A percentile compares a stretch with the other conserved stretches of the same genome.
Evolutionary conservation across 805 yeast species (phyloP).

Genomic region (Candida anglica): DNA sequence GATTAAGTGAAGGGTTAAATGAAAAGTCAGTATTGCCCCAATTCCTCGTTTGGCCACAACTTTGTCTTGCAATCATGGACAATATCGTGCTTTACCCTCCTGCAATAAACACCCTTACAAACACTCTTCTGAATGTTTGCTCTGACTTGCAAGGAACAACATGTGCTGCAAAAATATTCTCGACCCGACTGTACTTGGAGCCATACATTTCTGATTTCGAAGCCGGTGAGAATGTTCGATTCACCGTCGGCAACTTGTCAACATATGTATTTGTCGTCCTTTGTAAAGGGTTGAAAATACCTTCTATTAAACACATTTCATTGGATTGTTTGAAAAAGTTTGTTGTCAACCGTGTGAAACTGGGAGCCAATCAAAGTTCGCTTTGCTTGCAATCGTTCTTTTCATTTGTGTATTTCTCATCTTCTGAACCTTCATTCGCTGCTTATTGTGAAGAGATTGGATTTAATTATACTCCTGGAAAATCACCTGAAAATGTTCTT

Average conservation of each 20-base stretch:
- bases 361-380: constrained; percentile 13
- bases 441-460: constrained; percentile 18
- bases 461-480: constrained; percentile 8
- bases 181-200: constrained; percentile 36
- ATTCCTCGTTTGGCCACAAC: constrained; percentile 46
- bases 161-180: constrained; percentile 22
- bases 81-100: constrained; percentile 29
- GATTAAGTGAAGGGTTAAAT: constrained; percentile 47
- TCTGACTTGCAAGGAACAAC: too few relatives aligned
- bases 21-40: constrained; percentile 42
- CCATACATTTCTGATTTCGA: constrained; percentile 43
- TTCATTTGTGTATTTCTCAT: constrained; percentile 28
- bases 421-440: constrained; percentile 20
- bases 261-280: constrained; percentile 44
- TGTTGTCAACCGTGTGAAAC: constrained; percentile 40
- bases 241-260: constrained; percentile 48
- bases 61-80: constrained; percentile 27
- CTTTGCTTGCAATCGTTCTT: constrained; percentile 18
- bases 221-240: constrained; percentile 26
- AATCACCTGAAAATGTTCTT: constrained; percentile 23
- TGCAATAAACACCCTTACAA: constrained; percentile 24
- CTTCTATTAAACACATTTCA: constrained; percentile 52
- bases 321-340: constrained; percentile 40
- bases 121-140: too few relatives aligned
- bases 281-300: constrained; percentile 55